Evolutionary conservation across 768 basidiomycete species (phyloP).

Genomic region (Kwoniella shandongensis): DNA sequence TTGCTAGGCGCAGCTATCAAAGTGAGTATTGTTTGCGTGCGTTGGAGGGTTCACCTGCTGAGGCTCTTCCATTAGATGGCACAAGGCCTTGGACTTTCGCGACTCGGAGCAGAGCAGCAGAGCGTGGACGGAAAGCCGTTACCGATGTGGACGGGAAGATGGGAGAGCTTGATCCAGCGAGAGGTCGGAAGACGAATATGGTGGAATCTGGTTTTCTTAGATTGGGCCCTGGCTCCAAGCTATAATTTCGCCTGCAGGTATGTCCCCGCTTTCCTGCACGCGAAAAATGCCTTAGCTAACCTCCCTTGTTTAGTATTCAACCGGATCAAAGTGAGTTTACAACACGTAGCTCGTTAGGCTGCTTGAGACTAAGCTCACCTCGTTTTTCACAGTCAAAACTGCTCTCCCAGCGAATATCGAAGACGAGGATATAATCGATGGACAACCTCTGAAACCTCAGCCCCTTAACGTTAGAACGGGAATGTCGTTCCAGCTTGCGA

Average conservation of each 20-base stretch:
- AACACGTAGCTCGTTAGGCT: not conserved
- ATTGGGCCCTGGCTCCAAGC: constrained; percentile 53
- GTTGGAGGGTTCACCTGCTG: not conserved
- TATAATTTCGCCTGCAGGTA: constrained; percentile 47
- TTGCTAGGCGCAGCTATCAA: constrained; percentile 54
- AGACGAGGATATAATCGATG: constrained; percentile 53
- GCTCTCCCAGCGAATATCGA: constrained; percentile 53
- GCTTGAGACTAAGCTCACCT: not conserved
- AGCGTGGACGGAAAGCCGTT: constrained; percentile 36
- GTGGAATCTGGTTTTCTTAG: constrained; percentile 54
- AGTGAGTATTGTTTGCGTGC: constrained; percentile 23
- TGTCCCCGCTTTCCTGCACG: not conserved
- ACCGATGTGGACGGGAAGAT: constrained; percentile 52
- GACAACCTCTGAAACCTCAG: constrained; percentile 41
- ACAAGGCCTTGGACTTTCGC: constrained; percentile 52
- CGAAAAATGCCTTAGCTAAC: not conserved
- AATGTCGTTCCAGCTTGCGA: constrained; percentile 53
- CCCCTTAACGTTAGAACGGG: constrained; percentile 43
- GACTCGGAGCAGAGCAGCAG: constrained; percentile 52
- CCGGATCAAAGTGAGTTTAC: constrained; percentile 53
- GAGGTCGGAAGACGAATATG: constrained; percentile 53
- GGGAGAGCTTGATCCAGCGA: constrained; percentile 52
- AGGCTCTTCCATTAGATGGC: constrained; percentile 43
- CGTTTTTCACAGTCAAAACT: constrained; percentile 46
- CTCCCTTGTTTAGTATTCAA: constrained; percentile 33